Evolutionary conservation across 1,284 basidiomycete species (phyloP), one percentile per base, ranked within the genome.

Genomic region (Ganoderma resinaceum): DNA sequence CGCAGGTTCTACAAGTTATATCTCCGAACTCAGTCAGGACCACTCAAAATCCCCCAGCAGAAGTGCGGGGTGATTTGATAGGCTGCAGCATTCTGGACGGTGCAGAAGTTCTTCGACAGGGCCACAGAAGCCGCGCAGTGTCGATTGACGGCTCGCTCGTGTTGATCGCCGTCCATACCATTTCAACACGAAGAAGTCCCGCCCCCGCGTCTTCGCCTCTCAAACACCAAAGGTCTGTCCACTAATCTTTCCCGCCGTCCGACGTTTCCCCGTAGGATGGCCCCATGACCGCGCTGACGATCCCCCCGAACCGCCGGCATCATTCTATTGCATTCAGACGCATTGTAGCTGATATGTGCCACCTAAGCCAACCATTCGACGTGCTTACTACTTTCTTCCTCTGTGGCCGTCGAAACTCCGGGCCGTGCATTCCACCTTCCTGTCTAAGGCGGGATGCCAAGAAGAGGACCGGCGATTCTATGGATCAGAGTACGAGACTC

Each of bases 271-370:
- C 71, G 71, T 26, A 29, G 5, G 8, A 5, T 9, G 26, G 9
- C 53, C 71, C 60, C 68, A 70, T 70, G 66, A 68, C 71, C 61
- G 8, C 26, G 12, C 23, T 16, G 65, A 63, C 55, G 65, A 68
- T 52, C 49, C 5, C 14, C 38, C 33, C 12, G 18, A 42, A 60
- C 52, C 52, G 14, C 49, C 14, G 49, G 6, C 62, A 59, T 37
- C 46, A 33, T 31, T 43, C 18, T 9, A 20, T 23, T 37, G 20
- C 5, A 23, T 40, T 26, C 49, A 29, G 6, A 46, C 16, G 14
- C 42, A n/a, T n/a, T n/a, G 9, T 12, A 7, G 42, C 29, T 43
- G 43, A 16, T 23, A 23, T 61, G 14, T 2, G 14, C 16, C 3
- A 11, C 33, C 7, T 23, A 58, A 37, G n/a, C 3, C 29, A 29